phyloP scores from a whole-genome alignment of 2,329 filamentous ascomycete species.

The Paecilomyces fulvus region DNA sequence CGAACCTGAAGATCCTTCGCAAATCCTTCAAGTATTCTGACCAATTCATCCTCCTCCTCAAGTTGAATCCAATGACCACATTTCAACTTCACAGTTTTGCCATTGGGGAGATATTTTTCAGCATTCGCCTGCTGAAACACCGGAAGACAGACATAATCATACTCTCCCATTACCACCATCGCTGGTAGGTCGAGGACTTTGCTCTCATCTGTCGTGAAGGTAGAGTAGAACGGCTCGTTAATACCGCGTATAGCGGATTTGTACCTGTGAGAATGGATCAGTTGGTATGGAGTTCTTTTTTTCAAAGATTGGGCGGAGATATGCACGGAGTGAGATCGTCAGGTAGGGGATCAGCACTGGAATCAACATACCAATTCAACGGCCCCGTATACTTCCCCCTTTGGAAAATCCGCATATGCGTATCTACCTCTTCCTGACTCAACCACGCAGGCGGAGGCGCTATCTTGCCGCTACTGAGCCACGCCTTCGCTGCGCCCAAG shows the following conservation, averaged over 20 bases:
- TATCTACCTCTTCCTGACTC: slow-evolving; percentile 1
- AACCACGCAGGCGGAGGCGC: slow-evolving; percentile 4
- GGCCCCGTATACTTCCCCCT: slow-evolving; percentile 4
- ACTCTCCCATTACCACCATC: background rate
- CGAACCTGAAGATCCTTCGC: background rate
- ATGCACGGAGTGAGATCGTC: too few relatives aligned
- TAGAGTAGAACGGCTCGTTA: background rate
- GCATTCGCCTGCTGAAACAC: slow-evolving; percentile 2
- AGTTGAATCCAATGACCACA: slow-evolving; percentile 5
- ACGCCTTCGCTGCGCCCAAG: slow-evolving; percentile 1
- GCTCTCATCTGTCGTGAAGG: slow-evolving; percentile 4
- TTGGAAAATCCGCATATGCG: slow-evolving; percentile 2
- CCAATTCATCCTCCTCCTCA: slow-evolving; percentile 1
- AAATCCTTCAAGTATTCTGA: background rate
- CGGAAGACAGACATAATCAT: slow-evolving; percentile 2
- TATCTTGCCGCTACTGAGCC: slow-evolving; percentile 2
- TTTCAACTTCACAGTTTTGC: background rate
- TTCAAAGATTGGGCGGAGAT: too few relatives aligned
- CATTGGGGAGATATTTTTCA: background rate
- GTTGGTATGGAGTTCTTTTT: background rate
- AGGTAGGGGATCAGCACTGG: background rate
- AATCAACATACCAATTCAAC: slow-evolving; percentile 2
- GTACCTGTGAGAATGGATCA: background rate
- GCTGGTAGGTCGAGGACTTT: slow-evolving; percentile 2
- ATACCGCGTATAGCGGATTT: slow-evolving; percentile 3